Evolutionary conservation across 2,329 filamentous ascomycete species (phyloP), one percentile per base, ranked within the genome.

Genomic region (Paecilomyces sp.): DNA sequence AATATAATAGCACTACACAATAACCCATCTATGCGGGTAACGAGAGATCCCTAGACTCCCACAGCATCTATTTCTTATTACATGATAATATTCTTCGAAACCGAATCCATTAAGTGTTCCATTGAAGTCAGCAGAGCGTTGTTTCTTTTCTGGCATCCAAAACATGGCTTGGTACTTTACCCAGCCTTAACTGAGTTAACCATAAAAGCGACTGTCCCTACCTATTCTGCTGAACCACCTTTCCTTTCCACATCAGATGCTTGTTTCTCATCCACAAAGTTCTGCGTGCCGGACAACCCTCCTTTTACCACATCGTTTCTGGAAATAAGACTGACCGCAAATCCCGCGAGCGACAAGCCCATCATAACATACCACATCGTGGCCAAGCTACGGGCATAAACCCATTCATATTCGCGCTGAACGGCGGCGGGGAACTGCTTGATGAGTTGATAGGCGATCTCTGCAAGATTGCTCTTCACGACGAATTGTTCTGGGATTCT

Each of bases 171-270:
- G 25, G 25, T 4, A 6, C 25, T 28, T 6, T 28, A 28, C 25
- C 6, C 25, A 28, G 25, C 25, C 25, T 28, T 28, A 28, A 3
- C 25, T 28, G 25, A 6, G 6, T 28, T 3, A 28, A 3, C 25
- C 25, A 28, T 28, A 28, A 4, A 28, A 28, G 25, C 25, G 25
- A 28, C 25, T 28, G 5, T 41, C 34, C n/a, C n/a, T 12, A n/a
- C 11, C 13, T 6, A 41, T 41, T 41, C 1, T 41, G 2, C 13
- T 41, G 36, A 41, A 41, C n/a, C 36, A 12, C 36, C 36, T 1
- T 41, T 41, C 36, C 36, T 41, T 3, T 41, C 36, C 7, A 15
- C 85, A n/a, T 41, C 36, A 41, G 36, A n/a, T 5, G n/a, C 36
- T 15, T 5, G 13, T 12, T 41, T 41, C 15, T 41, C 36, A n/a